Conservation (phyloP, 2,329 filamentous ascomycete species). For the Trichoderma simmonsii region DNA sequence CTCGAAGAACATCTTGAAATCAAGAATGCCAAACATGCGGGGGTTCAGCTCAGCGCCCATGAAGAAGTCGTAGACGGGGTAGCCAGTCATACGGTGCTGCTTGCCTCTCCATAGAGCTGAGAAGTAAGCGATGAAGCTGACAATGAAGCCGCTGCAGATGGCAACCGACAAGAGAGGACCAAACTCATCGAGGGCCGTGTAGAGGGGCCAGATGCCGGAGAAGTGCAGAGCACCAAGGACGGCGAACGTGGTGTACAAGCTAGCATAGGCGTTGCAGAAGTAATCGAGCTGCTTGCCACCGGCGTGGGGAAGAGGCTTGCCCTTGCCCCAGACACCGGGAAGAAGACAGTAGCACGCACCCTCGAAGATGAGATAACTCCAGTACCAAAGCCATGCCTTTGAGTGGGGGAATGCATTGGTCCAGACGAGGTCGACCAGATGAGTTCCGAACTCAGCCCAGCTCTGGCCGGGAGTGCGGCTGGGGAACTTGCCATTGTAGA, state of each 20-base stretch:
- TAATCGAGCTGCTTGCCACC: conserved; percentile 85
- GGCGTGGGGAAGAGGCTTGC: conserved; percentile 80
- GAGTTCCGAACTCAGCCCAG: conserved; percentile 65
- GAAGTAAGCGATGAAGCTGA: conserved; percentile 79
- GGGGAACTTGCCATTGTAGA: conserved; percentile 84
- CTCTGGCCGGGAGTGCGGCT: conserved; percentile 62
- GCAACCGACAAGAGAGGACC: conserved; percentile 89
- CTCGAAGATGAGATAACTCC: conserved; percentile 86
- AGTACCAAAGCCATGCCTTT: conserved; percentile 90
- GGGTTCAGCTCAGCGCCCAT: conserved; percentile 88
- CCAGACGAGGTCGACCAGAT: conserved; percentile 71
- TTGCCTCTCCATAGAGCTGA: conserved; percentile 77
- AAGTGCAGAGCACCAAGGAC: conserved; percentile 72
- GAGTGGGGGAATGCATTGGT: conserved; percentile 78
- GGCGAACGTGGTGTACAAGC: conserved; percentile 81
- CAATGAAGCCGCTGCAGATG: conserved; percentile 83
- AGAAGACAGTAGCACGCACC: conserved; percentile 77
- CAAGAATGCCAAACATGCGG: conserved; percentile 67
- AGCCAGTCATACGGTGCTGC: conserved; percentile 92
- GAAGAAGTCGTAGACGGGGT: conserved; percentile 82
- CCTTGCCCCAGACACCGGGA: conserved; percentile 82
- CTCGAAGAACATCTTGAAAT: conserved; percentile 96
- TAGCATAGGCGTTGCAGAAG: conserved; percentile 87
- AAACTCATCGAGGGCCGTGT: conserved; percentile 92
- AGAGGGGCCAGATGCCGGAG: conserved; percentile 80